A percentile compares a stretch with the other conserved stretches of the same genome.
Evolutionary conservation across 257 asterid species (phyloP).

Genomic region (Ocimum tenuiflorum): DNA sequence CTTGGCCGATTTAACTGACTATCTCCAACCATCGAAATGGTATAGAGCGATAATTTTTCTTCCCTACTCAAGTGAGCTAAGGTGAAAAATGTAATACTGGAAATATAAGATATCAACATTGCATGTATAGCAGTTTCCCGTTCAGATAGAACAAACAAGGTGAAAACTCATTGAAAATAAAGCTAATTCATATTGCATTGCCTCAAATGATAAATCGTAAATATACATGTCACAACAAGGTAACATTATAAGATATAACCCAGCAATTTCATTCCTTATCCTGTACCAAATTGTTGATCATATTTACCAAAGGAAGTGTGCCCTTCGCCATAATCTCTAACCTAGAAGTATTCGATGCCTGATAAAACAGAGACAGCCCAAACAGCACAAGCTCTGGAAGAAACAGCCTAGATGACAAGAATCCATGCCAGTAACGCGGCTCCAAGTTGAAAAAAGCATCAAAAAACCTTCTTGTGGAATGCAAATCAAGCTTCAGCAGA

Average conservation of each 20-base stretch:
- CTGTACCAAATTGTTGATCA: constrained; percentile 65
- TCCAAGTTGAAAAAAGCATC: constrained; percentile 83
- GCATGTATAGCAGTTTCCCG: background rate
- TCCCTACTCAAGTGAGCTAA: background rate
- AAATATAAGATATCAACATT: background rate
- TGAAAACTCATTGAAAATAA: background rate
- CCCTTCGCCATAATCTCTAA: constrained; percentile 91
- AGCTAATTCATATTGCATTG: constrained; percentile 16
- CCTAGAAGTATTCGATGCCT: constrained; percentile 74
- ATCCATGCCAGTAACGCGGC: constrained; percentile 96
- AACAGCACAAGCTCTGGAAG: constrained; percentile 74
- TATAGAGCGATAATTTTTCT: background rate
- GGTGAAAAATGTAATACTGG: background rate
- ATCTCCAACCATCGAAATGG: background rate
- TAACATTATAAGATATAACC: constrained; percentile 11
- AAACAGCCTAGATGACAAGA: constrained; percentile 83
- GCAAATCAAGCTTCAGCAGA: constrained; percentile 78
- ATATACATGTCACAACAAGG: background rate
- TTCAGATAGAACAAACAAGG: background rate
- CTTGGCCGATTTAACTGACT: background rate
- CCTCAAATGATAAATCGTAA: constrained; percentile 2
- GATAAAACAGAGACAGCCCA: constrained; percentile 69
- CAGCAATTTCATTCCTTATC: constrained; percentile 46
- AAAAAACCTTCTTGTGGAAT: constrained; percentile 80
- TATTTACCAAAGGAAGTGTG: constrained; percentile 63